These are phyloP conservation scores for Vaucheria bursata DNA, from an alignment of 352 stramenopile species.

Conservation along the genomic window DNA sequence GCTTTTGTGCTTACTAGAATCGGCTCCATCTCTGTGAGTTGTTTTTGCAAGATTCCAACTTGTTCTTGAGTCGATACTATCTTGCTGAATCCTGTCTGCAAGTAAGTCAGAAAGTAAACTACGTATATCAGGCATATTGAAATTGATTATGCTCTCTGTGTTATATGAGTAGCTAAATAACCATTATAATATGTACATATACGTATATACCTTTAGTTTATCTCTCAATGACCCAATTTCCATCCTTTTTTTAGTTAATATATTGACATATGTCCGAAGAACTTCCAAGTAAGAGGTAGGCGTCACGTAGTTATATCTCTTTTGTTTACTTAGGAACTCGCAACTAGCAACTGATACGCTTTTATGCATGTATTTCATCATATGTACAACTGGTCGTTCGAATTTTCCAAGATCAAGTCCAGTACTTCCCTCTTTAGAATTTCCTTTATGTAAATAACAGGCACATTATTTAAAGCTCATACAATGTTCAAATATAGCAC, in stretches of 20 bases:
- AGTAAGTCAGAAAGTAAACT: no score
- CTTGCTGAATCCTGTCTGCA: constrained; percentile 74
- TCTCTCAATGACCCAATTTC: constrained; percentile 73
- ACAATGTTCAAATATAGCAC: no score
- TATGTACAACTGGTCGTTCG: constrained; percentile 64
- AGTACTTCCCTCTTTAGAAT: background rate
- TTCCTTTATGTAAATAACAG: no score
- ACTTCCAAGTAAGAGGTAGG: constrained; percentile 83
- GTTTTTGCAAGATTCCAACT: constrained; percentile 77
- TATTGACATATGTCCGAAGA: constrained; percentile 79
- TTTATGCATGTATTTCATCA: constrained; percentile 81
- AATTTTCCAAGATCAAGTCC: constrained; percentile 60
- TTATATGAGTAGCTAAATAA: no score
- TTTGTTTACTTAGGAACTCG: constrained; percentile 72
- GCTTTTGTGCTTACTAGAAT: constrained; percentile 79
- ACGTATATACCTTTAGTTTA: constrained; percentile 57
- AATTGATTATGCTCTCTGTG: no score
- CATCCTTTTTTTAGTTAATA: constrained; percentile 72
- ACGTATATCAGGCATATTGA: no score
- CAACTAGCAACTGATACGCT: constrained; percentile 67
- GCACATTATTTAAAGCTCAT: no score
- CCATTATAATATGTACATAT: background rate
- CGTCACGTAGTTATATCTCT: constrained; percentile 83
- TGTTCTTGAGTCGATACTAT: constrained; percentile 81
- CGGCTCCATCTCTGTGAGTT: constrained; percentile 78